Evolutionary conservation across 2,329 filamentous ascomycete genomes (phyloP), one percentile per base, ranked within the genome.

Genomic region (Xylaria hypoxylon): DNA sequence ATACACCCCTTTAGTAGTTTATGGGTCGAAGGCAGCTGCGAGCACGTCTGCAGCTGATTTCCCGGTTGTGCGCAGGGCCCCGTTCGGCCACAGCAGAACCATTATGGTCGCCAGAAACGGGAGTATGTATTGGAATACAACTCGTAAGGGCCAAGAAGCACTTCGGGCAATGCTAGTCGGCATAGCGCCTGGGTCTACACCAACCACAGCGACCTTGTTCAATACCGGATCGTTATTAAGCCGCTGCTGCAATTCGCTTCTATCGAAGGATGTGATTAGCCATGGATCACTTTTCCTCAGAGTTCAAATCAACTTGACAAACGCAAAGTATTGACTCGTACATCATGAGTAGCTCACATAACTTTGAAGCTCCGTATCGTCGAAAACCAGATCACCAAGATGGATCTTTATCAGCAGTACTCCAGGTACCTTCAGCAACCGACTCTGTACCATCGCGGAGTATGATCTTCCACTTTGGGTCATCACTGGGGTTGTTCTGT

Each of bases 321-420:
- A 5, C 8, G 1, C 2, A 5, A 31, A 8, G 5, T 31, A 5
- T 31, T 24, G 8, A 2, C 33, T 40, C 52, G 6, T 31, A 44
- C 40, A 59, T 48, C 55, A 59, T 59, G 6, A n/a, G 15, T 2
- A 38, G 5, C 2, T 0, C n/a, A n/a, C 42, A 59, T 3, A 59
- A 26, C 28, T 59, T 59, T 1, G 55, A 24, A 2, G 28, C 42
- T 6, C 55, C 55, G 11, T 59, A 59, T 5, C 53, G 53, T 0
- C 53, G 53, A 7, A 5, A 31, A 1, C 53, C 53, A 17, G 8
- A 10, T 15, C 5, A 2, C 15, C 4, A n/a, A n/a, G 8, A 15
- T 1, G 17, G 24, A 11, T n/a, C 15, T 10, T 13, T 15, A 1
- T 45, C 24, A 13, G 6, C 26, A 2, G 38, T 5, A 11, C 40